Base-by-base conservation (phyloP, 2,329 filamentous ascomycete species). In the Aspergillus sp. region DNA sequence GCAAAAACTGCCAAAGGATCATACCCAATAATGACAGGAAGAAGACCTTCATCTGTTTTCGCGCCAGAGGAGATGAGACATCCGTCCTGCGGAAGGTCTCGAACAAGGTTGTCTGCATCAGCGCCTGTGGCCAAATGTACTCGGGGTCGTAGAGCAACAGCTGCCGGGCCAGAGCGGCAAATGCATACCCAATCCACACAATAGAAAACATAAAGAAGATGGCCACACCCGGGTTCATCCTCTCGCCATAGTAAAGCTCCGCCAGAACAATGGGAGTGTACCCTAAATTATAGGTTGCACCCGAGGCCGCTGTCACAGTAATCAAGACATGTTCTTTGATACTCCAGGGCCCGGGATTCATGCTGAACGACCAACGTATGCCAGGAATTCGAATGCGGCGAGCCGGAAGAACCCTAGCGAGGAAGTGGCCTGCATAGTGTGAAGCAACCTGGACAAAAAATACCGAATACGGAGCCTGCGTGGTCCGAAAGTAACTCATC, bases 161-260 rank as follows among this genome's bases (percentile, higher is more conserved):
- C 48, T 80, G 74, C 3, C 78, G 69, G 5, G 77, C 77, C 43
- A 81, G 67, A 1, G 78, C 78, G 2, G 78, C 78, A 56, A 78
- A 80, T 0, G 75, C 75, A 52, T 81, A 82, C 7, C 79, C 78
- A 0, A 73, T 75, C 65, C 74, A 79, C 0, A 79, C 76, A 32
- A 78, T 78, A 0, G 73, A 68, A 66, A 73, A 72, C 78, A 82
- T 82, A 63, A 82, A 82, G 58, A 79, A 77, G 30, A 80, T 72
- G 1, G 73, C 74, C 5, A 79, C 74, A 0, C 71, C 75, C 0
- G 76, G 70, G 42, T 80, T 67, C 42, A 82, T 70, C 29, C 59
- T 65, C 41, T 73, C 66, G 38, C 72, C 71, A 57, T 80, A 82
- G 63, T 77, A 82, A 3, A 82, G 64, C 57, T 80, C 75, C 1